Base-by-base conservation (phyloP, 768 basidiomycete genomes). In the Polyporus arcularius region DNA sequence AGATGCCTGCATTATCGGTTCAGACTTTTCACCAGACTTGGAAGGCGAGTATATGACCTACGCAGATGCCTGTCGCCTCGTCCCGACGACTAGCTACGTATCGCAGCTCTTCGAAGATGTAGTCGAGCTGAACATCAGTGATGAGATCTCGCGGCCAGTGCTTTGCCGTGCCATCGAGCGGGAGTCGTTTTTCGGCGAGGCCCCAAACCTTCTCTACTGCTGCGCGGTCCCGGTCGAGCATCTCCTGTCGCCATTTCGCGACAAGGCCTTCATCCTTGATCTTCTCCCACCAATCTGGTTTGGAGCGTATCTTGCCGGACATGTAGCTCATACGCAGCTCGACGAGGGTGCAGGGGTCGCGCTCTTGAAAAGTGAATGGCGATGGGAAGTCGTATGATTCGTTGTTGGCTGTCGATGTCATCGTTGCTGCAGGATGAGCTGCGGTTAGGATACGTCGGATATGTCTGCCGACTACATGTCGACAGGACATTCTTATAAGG, bases 261-360 rank as follows among this genome's bases (percentile, higher is more conserved):
- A 51, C 47, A 1, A 56, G 45, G 5, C 12, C 41, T 30, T 49
- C 47, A 28, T 61, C 60, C 28, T 32, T 12, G 12, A 56, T 18
- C 55, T 61, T 61, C 30, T 41, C 42, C 42, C 55, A 51, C 60
- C 60, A 61, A 31, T 43, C 32, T 1, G 48, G 46, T 47, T 61
- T 61, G 4, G 46, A 28, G 14, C 54, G 39, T 12, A 61, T 53
- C 18, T 40, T 41, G 8, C 47, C 41, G 3, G 48, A 51, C 7
- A 52, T 31, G 10, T 18, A 32, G 10, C 60, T 41, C 60, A 61
- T 61, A 12, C 60, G 60, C 12, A 45, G 54, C 49, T 61, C 60
- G 40, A 61, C 41, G 21, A 61, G 54, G n/a, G 54, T 56, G 31
- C 45, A 8, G 7, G 52, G 52, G 4, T 56, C 26, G n/a, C 46